Evolutionary conservation across 805 yeast species (phyloP), one percentile per base, ranked within the genome.

Genomic region (Cyberlindnera samutprakarnensis): DNA sequence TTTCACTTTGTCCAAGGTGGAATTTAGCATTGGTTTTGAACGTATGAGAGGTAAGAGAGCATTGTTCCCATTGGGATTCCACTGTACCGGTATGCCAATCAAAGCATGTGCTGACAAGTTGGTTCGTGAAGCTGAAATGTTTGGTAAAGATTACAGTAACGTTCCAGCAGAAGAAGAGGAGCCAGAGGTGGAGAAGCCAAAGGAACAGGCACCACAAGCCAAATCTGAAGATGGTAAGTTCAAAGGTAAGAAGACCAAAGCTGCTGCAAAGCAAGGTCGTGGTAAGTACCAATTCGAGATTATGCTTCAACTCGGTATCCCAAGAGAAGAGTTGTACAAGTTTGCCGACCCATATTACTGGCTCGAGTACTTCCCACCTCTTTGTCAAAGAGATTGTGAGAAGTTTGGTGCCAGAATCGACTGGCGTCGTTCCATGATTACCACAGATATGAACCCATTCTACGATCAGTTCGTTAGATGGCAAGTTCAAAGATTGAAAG

Each of bases 21-120:
- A 90, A 59, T 90, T 79, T 55, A 78, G 87, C 28, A 68, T 82
- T 35, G 96, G 96, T 32, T 92, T 80, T 54, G 95, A 92, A 65
- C 78, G 96, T 62, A 81, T 90, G 88, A 70, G 70, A 51, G 96
- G 96, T 46, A 84, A 80, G 61, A 72, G 82, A 47, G 95, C 95
- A 19, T 64, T 88, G 38, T 90, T 85, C 64, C 97, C 98, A 32
- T 70, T 92, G 36, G 98, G 97, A 28, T 92, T 90, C 79, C 98
- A 90, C 62, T 90, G 98, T 72, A 90, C 97, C 20, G 98, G 98
- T 69, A 82, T 90, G 95, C 97, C 98, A 32, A 90, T 90, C 56
- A 70, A 75, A 55, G 90, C 97, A 14, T 72, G 95, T 50, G 97
- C 98, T 30, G 98, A 90, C 63, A 90, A 90, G 62, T 71, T 90